Base-by-base conservation (phyloP, 305 asterid genomes). In the Solanum aculeatissimum region DNA sequence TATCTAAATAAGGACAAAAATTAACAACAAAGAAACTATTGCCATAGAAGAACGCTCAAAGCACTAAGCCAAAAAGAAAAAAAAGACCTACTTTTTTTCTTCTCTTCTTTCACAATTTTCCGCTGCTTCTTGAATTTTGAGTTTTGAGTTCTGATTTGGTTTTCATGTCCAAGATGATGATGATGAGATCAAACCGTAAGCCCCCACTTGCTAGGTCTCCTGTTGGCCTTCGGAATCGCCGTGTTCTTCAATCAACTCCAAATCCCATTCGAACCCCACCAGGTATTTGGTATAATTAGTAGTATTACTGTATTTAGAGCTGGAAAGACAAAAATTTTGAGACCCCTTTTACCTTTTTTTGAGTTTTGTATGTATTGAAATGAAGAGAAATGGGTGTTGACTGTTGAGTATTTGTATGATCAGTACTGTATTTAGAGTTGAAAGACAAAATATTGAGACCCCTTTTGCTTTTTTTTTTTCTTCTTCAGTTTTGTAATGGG, bases 141-240 rank as follows among this genome's bases (percentile, higher is more conserved):
- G 21, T 19, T 12, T 4, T 69, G 47, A 69, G 51, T 43, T 69
- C 14, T 78, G 83, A 53, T 78, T 78, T 11, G 38, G 45, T 25
- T 51, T 79, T 58, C n/a, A 14, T 40, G n/a, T 58, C 25, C 25
- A 81, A 42, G 75, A 81, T 81, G 87, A 93, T 93, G 97, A 91
- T 93, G 97, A 91, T 90, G 95, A 88, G 97, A 83, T 89, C 96
- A 42, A 89, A 84, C 72, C 92, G 89, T 21, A 95, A 91, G 71
- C 98, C 99, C 0, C 99, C 98, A 23, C 97, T 94, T 9, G 92
- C 96, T 4, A 91, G 96, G 89, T 94, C 99, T 70, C 99, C 98
- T 35, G 87, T 93, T 43, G 89, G 96, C 25, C 92, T 89, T 81
- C 95, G 97, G 1, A 71, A 95, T 53, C 93, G 95, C 42, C 92